These are phyloP conservation scores for Aspergillus ruber DNA, from an alignment of 2,329 filamentous ascomycete genomes.

Conservation along the genomic window DNA sequence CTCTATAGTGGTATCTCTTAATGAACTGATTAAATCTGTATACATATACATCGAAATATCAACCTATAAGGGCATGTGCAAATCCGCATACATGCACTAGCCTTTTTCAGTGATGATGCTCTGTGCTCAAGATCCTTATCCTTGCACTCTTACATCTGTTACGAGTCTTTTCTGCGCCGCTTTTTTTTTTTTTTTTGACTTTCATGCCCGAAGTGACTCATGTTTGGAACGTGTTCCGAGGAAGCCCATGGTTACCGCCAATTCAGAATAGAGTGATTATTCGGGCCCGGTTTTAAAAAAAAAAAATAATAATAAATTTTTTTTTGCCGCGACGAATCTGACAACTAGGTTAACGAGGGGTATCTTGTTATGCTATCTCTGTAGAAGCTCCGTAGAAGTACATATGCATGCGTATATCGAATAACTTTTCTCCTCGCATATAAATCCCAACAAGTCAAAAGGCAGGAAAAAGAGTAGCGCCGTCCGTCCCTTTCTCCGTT, in stretches of 20 bases:
- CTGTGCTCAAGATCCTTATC: neutral
- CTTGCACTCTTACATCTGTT: neutral
- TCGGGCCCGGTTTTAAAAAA: neutral
- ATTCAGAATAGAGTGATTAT: slow-evolving; percentile 3
- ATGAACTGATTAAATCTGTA: no score
- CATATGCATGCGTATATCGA: no score
- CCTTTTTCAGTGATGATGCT: no score
- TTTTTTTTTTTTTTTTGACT: neutral
- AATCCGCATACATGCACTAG: no score
- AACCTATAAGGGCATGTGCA: no score
- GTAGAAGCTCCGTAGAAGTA: neutral
- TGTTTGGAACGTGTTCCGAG: slow-evolving; percentile 7
- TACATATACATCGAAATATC: no score
- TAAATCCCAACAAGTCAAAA: neutral
- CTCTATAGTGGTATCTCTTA: no score
- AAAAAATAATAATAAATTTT: neutral
- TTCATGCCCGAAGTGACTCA: neutral
- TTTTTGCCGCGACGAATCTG: neutral
- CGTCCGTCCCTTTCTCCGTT: neutral
- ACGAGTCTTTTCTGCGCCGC: neutral
- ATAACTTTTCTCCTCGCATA: no score
- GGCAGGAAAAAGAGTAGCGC: neutral
- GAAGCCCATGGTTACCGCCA: slow-evolving; percentile 8
- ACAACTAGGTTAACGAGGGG: neutral
- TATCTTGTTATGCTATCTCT: neutral